Conservation (phyloP, 805 yeast genomes). For the Candida tallmaniae region DNA sequence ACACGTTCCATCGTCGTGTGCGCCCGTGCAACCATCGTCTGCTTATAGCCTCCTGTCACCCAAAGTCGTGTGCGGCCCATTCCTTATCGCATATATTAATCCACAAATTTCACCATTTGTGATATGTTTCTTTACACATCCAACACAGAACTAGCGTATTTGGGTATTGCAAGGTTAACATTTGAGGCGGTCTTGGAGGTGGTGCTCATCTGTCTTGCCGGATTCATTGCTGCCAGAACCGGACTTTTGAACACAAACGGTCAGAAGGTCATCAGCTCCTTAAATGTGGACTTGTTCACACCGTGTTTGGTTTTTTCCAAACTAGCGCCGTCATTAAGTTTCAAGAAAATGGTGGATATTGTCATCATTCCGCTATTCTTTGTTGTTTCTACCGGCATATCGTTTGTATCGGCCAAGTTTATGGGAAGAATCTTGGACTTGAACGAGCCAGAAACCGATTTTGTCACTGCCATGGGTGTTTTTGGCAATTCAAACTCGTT, state of each 20-base stretch:
- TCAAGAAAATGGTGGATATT: constrained; percentile 74
- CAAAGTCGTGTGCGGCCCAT: too few species aligned
- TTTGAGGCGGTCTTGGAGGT: constrained; percentile 91
- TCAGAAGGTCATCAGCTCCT: constrained; percentile 70
- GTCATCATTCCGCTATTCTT: constrained; percentile 80
- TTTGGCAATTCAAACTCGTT: constrained; percentile 94
- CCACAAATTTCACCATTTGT: too few species aligned
- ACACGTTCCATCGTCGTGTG: too few species aligned
- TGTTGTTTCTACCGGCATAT: constrained; percentile 75
- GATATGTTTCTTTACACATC: too few species aligned
- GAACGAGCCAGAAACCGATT: constrained; percentile 75
- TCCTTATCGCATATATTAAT: too few species aligned
- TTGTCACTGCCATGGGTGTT: constrained; percentile 94
- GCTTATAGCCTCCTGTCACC: too few species aligned
- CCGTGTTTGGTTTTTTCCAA: constrained; percentile 93
- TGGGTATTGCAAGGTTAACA: constrained; percentile 59
- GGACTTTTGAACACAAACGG: constrained; percentile 66
- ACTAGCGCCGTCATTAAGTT: constrained; percentile 59
- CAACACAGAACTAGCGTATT: constrained; percentile 26
- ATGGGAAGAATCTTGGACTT: constrained; percentile 51
- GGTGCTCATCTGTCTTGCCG: constrained; percentile 79
- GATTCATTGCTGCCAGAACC: constrained; percentile 75
- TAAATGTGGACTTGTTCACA: constrained; percentile 90
- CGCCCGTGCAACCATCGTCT: too few species aligned
- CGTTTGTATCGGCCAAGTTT: constrained; percentile 57